Percentiles rank a stretch among this genome's conserved stretches.
Conservation (phyloP, 805 yeast genomes). For the Myxozyma melibiosi region DNA sequence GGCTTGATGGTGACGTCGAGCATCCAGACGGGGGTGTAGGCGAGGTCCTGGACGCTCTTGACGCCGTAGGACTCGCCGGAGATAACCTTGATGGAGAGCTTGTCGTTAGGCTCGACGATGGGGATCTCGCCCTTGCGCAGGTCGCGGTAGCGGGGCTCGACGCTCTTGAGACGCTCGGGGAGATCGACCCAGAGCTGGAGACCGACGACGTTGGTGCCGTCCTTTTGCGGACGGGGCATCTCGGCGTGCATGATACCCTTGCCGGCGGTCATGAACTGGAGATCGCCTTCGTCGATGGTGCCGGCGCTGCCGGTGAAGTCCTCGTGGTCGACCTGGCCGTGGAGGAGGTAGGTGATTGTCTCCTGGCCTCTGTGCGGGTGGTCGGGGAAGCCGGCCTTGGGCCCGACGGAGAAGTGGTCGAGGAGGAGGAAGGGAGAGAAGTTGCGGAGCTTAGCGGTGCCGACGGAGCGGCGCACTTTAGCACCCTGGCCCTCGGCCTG, state of each 20-base stretch:
- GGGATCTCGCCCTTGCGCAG: conserved; percentile 73
- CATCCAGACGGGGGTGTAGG: conserved; percentile 78
- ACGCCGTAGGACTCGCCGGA: conserved; percentile 78
- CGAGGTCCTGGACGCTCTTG: conserved; percentile 69
- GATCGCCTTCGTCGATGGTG: conserved; percentile 73
- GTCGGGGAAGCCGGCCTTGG: conserved; percentile 74
- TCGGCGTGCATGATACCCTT: conserved; percentile 80
- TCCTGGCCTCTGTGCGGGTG: conserved; percentile 84
- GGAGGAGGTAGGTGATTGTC: conserved; percentile 67
- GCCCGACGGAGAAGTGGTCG: conserved; percentile 69
- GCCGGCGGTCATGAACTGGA: conserved; percentile 95
- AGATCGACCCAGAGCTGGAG: conserved; percentile 88
- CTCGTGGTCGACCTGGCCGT: conserved; percentile 75
- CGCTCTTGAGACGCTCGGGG: conserved; percentile 63
- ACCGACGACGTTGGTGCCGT: conserved; percentile 55
- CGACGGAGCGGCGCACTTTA: conserved; percentile 76
- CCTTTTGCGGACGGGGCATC: conserved; percentile 66
- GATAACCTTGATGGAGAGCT: conserved; percentile 63
- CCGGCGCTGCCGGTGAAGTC: conserved; percentile 89
- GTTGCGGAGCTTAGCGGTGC: conserved; percentile 65
- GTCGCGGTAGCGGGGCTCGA: conserved; percentile 77
- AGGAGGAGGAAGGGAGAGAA: conserved; percentile 81
- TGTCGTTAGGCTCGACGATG: conserved; percentile 62
- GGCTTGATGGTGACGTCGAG: conserved; percentile 68
- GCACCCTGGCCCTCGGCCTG: conserved; percentile 92